Evolutionary conservation across 2,329 filamentous ascomycete species (phyloP).

Genomic region (Amauroascus verrucosus): DNA sequence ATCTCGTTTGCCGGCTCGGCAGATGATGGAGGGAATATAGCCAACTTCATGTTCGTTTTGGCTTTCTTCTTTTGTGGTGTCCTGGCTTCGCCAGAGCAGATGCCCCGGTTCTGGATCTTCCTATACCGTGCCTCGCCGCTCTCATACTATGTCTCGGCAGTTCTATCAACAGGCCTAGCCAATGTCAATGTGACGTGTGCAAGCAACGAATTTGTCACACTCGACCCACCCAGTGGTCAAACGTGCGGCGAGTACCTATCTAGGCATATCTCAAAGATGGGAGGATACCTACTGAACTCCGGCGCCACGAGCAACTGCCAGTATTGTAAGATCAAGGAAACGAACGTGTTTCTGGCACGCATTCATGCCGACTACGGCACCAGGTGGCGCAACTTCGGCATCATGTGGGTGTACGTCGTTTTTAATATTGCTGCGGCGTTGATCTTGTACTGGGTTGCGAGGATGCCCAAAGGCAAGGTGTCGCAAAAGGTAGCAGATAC

Average conservation of each 20-base stretch:
- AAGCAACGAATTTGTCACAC: constrained; percentile 24
- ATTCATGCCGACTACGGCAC: constrained; percentile 37
- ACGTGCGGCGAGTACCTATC: constrained; percentile 49
- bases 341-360: constrained; percentile 40
- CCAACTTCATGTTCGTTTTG: constrained; percentile 50
- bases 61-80: constrained; percentile 49
- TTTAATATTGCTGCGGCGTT: constrained; percentile 55
- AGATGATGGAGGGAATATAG: constrained; percentile 54
- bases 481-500: no score
- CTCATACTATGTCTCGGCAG: constrained; percentile 45
- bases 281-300: constrained; percentile 38
- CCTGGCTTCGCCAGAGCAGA: constrained; percentile 42
- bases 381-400: constrained; percentile 58
- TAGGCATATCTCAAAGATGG: constrained; percentile 28
- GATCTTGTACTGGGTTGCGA: constrained; percentile 51
- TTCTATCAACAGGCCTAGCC: constrained; percentile 28
- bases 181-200: constrained; percentile 26
- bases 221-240: constrained; percentile 45
- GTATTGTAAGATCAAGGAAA: constrained; percentile 40
- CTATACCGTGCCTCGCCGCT: constrained; percentile 61
- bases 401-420: constrained; percentile 55
- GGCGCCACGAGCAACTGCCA: constrained; percentile 38
- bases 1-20: constrained; percentile 60
- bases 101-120: constrained; percentile 66
- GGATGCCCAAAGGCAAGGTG: constrained; percentile 47